Conservation (phyloP, 345 rosid species). For the Arabis hirsuta region DNA sequence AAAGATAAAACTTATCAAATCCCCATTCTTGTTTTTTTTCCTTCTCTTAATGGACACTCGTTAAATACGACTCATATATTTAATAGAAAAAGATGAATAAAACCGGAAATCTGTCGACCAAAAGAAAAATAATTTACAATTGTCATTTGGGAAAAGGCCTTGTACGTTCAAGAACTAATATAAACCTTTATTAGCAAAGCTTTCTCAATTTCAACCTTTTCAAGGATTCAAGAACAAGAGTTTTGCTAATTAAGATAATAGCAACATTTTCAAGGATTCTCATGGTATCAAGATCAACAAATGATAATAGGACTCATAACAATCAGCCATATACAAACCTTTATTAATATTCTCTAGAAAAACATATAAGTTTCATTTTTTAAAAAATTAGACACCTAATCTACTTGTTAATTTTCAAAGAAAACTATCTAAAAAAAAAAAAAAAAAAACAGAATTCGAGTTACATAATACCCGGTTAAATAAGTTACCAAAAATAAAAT, state of each 20-base stretch:
- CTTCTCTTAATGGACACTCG: too few relatives aligned
- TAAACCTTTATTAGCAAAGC: not conserved
- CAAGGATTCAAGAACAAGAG: not conserved
- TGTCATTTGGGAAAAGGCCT: too few relatives aligned
- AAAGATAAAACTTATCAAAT: not conserved
- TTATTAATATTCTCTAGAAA: not conserved
- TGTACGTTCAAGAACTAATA: not conserved
- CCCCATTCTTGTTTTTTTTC: too few relatives aligned
- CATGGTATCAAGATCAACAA: conserved; percentile 6
- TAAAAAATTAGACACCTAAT: not conserved
- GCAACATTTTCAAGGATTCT: not conserved
- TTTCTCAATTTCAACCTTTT: not conserved
- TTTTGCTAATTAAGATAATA: not conserved
- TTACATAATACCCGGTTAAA: not conserved
- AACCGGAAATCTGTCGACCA: not conserved
- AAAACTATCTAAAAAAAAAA: not conserved
- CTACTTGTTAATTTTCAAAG: not conserved
- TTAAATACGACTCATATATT: too few relatives aligned
- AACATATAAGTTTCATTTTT: not conserved
- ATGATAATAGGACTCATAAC: not conserved
- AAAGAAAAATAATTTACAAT: not conserved
- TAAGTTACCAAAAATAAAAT: not conserved
- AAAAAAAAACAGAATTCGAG: not conserved
- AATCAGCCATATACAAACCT: not conserved
- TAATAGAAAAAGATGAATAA: not conserved